Conservation (phyloP, 1,284 basidiomycete species). For the Cryptococcus sp. region DNA sequence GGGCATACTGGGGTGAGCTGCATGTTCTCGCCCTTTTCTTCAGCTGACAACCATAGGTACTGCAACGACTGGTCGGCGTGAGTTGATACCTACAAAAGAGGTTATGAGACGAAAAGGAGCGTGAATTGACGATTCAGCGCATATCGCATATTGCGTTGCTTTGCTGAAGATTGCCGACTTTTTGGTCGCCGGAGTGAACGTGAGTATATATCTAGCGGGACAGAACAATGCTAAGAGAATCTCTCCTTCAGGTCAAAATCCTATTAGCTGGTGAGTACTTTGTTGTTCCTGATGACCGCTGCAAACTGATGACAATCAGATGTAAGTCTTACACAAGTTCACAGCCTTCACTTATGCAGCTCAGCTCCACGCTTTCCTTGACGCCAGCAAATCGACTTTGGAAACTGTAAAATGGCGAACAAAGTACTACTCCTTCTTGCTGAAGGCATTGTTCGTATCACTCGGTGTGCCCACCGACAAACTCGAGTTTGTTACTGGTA, state of each 20-base stretch:
- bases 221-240: neutral
- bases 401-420: conserved; percentile 85
- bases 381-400: conserved; percentile 96
- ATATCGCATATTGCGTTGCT: conserved; percentile 95
- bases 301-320: conserved; percentile 1
- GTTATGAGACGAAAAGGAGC: neutral
- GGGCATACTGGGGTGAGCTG: conserved; percentile 76
- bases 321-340: neutral
- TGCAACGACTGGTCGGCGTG: conserved; percentile 89
- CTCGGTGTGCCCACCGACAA: conserved; percentile 86
- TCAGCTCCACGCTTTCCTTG: conserved; percentile 96
- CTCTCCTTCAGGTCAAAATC: conserved; percentile 67
- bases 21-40: conserved; percentile 33
- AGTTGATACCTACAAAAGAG: conserved; percentile 36
- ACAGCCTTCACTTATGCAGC: neutral
- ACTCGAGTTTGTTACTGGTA: conserved; percentile 77
- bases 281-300: neutral
- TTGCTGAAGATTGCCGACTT: conserved; percentile 97
- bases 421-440: conserved; percentile 81
- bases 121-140: conserved; percentile 58
- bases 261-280: conserved; percentile 71
- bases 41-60: conserved; percentile 59
- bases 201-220: conserved; percentile 29
- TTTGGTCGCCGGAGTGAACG: conserved; percentile 80
- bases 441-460: conserved; percentile 75